Evolutionary conservation across 495 filamentous ascomycete species (phyloP), one percentile per base, ranked within the genome.

Genomic region (Daldinia loculata): DNA sequence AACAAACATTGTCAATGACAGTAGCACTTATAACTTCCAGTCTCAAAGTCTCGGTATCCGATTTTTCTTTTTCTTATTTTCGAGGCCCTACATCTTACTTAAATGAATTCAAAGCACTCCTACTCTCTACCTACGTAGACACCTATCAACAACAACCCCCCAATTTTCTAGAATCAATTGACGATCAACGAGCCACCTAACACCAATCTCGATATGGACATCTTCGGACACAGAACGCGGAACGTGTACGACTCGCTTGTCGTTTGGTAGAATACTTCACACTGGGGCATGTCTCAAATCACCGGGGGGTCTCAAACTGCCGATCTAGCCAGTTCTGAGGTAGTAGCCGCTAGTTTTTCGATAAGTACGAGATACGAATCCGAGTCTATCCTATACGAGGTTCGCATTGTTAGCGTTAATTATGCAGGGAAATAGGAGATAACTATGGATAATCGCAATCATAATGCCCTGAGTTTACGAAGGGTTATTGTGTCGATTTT

Each of bases 361-460:
- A 64, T 30, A 64, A 24, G 43, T 69, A 64, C 67, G 61, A 69
- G 45, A 59, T 69, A 56, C 55, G 55, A 63, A 58, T 36, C 29
- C 53, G 24, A 63, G 32, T 22, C 19, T 12, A 12, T 26, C 8
- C 0, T 48, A 48, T 48, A 2, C 43, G 43, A 48, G 19, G 22
- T 48, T 24, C 12, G 9, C 19, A 22, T 48, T 12, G 9, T 22
- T 24, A 48, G 43, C 17, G 11, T 9, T 11, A 4, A 48, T 22
- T 22, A 48, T 48, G 43, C 43, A 9, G 43, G 43, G 17, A 48
- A n/a, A 48, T 48, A 48, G 43, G 7, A 48, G 43, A 22, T 22
- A 12, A 12, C 3, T 4, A 48, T 22, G 41, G n/a, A 17, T 8
- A 45, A 29, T 27, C 30, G 9, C 8, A 32, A 32, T 11, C 8